These are phyloP conservation scores for Psidium friedrichsthalianum DNA, from an alignment of 345 rosid species.

Conservation along the genomic window DNA sequence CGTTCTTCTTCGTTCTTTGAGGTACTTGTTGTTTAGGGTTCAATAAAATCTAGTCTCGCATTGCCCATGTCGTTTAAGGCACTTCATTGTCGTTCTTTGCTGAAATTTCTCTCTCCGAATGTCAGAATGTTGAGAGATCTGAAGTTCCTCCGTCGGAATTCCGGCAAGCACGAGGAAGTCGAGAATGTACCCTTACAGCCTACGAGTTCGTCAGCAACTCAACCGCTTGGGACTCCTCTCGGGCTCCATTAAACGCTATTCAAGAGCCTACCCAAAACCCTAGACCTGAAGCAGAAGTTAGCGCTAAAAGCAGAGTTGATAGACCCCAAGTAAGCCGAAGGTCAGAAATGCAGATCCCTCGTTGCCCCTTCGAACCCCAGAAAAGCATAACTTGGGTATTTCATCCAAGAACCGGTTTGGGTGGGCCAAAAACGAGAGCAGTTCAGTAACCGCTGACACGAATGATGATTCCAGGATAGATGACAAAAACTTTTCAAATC, in stretches of 20 bases:
- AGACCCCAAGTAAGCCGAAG: slow-evolving; percentile 64
- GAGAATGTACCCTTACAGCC: slow-evolving; percentile 68
- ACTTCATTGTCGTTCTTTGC: background rate
- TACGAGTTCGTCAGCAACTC: slow-evolving; percentile 32
- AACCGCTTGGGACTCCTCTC: slow-evolving; percentile 33
- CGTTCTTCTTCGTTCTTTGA: background rate
- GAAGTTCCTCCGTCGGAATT: slow-evolving; percentile 52
- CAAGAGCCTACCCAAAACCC: slow-evolving; percentile 33
- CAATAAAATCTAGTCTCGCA: background rate
- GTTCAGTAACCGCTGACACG: background rate
- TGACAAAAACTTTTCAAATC: background rate
- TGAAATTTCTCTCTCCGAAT: background rate
- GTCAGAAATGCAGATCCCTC: slow-evolving; percentile 29
- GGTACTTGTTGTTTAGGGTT: background rate
- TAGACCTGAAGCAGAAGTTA: slow-evolving; percentile 24
- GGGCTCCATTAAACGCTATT: slow-evolving; percentile 61
- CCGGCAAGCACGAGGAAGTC: slow-evolving; percentile 46
- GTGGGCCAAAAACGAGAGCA: slow-evolving; percentile 49
- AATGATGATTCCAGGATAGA: slow-evolving; percentile 23
- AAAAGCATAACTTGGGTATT: slow-evolving; percentile 30
- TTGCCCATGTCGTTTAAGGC: background rate
- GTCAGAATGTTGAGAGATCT: slow-evolving; percentile 59
- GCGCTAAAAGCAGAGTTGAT: slow-evolving; percentile 28
- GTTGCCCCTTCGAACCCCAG: slow-evolving; percentile 69
- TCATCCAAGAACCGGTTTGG: slow-evolving; percentile 45